These are phyloP conservation scores for Boechera retrofracta DNA, from an alignment of 345 rosid genomes.

Conservation along the genomic window DNA sequence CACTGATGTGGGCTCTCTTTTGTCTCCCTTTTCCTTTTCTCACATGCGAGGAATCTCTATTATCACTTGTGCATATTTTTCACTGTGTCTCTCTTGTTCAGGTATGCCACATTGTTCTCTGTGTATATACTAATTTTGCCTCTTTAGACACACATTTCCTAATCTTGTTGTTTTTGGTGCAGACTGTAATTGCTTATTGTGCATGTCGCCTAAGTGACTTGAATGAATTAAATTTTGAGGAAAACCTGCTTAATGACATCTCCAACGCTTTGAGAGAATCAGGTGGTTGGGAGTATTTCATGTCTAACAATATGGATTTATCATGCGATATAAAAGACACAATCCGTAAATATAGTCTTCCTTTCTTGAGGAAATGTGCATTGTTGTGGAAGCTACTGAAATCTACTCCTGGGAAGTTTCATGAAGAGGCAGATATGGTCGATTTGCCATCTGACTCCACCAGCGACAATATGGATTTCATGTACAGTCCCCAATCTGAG, in stretches of 20 bases:
- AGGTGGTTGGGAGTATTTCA: slow-evolving; percentile 57
- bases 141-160: slow-evolving; percentile 32
- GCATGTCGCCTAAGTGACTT: slow-evolving; percentile 46
- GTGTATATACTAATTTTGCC: slow-evolving; percentile 1
- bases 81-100: slow-evolving; percentile 72
- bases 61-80: slow-evolving; percentile 86
- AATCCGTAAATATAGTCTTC: slow-evolving; percentile 69
- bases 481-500: slow-evolving; percentile 50
- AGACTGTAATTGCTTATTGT: slow-evolving; percentile 68
- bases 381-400: slow-evolving; percentile 82
- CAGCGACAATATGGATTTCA: slow-evolving; percentile 48
- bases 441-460: slow-evolving; percentile 46
- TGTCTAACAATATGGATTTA: slow-evolving; percentile 55
- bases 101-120: slow-evolving; percentile 55
- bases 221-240: slow-evolving; percentile 44
- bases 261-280: slow-evolving; percentile 55
- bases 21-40: slow-evolving; percentile 91
- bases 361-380: slow-evolving; percentile 93
- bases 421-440: slow-evolving; percentile 46
- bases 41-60: slow-evolving; percentile 71
- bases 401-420: slow-evolving; percentile 59
- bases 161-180: slow-evolving; percentile 48
- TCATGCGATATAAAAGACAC: slow-evolving; percentile 56
- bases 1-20: slow-evolving; percentile 93
- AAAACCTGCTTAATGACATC: slow-evolving; percentile 62